A percentile compares a stretch with the other conserved stretches of the same genome.
phyloP scores from a whole-genome alignment of 345 rosid species.

The Citrus reticulata region DNA sequence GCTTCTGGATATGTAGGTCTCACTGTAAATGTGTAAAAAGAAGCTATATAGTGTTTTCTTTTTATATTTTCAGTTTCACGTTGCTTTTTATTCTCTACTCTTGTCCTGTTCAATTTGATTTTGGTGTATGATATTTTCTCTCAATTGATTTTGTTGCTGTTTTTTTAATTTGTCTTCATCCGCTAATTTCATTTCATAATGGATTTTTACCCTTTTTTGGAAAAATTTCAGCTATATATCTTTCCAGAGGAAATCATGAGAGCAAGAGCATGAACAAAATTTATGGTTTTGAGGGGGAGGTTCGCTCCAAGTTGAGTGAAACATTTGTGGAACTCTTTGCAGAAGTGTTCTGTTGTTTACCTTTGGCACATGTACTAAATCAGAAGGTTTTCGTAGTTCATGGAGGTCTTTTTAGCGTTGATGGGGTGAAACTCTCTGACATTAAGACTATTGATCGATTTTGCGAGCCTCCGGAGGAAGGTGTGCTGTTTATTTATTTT shows the following conservation, averaged over 20 bases:
- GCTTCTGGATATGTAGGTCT: neutral
- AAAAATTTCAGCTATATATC: constrained; percentile 70
- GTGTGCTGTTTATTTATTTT: constrained; percentile 29
- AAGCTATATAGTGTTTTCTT: neutral
- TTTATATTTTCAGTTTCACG: neutral
- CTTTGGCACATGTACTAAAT: constrained; percentile 87
- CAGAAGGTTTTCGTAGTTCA: constrained; percentile 83
- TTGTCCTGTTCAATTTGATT: neutral
- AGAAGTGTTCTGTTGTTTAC: constrained; percentile 93
- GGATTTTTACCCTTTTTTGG: constrained; percentile 1
- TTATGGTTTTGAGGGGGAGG: constrained; percentile 99
- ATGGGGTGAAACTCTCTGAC: constrained; percentile 90
- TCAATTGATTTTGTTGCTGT: neutral
- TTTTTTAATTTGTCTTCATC: neutral
- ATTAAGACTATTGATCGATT: constrained; percentile 85
- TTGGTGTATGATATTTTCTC: neutral
- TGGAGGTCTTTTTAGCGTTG: constrained; percentile 97
- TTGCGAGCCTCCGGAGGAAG: constrained; percentile 99
- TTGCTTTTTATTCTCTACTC: neutral
- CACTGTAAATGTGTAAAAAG: neutral
- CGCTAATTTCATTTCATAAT: neutral
- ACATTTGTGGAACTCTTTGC: constrained; percentile 93
- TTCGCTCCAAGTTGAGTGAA: constrained; percentile 87
- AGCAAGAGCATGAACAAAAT: constrained; percentile 99
- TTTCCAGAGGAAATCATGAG: constrained; percentile 97